Base-by-base conservation (phyloP, 163 green algal species). In the Chloromonas sp. region DNA sequence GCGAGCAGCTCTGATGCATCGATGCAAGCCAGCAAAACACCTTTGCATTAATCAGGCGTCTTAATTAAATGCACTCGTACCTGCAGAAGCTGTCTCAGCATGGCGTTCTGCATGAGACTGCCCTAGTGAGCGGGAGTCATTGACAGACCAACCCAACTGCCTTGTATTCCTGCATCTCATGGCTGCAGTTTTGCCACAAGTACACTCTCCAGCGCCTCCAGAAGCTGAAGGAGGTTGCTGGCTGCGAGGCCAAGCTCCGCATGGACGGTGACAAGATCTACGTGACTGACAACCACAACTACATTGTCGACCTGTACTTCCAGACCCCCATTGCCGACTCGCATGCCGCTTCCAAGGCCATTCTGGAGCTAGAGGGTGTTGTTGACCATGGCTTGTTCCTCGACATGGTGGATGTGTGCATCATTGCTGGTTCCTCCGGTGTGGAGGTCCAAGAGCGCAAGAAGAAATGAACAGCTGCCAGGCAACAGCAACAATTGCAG, bases 251-350 rank as follows among this genome's bases (percentile, higher is more conserved):
- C 70, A 97, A 98, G 92, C 91, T 98, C 79, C 93, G 96, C 83
- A 98, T 97, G 90, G 92, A 98, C 14, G 96, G 96, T 78, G 97
- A 98, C 90, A 95, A 97, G 89, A 93, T 94, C 0, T 99, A 99
- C 84, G 96, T 99, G n/a, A 99, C 97, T 3, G 97, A 99, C 92
- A 99, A 99, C 94, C 89, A 84, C 87, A 99, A 99, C 95, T 99
- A 98, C 93, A 99, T 99, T 79, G 96, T 99, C 1, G 97, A 99
- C 92, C 94, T 99, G 57, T 99, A 99, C 94, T 99, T 99, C 87
- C 81, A 97, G 83, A 89, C 82, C 60, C 94, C 93, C 74, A 96
- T 97, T 87, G 92, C 91, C 85, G 94, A 98, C 87, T 74, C 89
- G 58, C 82, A 91, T 5, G 93, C 91, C 2, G 95, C 95, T 1